Evolutionary conservation across 352 stramenopile genomes (phyloP).

Genomic region (Thalassiosira exigua): DNA sequence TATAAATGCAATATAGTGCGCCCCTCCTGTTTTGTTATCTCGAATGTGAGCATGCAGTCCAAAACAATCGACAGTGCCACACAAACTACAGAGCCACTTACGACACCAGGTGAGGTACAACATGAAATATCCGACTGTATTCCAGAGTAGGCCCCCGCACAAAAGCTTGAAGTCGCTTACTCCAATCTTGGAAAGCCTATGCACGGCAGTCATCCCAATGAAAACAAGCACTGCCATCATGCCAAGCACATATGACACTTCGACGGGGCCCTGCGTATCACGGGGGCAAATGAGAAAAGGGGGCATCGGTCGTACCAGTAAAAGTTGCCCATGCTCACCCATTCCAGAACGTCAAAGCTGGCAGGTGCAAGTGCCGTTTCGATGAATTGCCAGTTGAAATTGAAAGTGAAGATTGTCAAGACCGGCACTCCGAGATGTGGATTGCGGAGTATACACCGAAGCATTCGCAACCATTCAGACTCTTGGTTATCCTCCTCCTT

Average conservation of each 20-base stretch:
- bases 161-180: conserved; percentile 63
- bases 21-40: conserved; percentile 23
- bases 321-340: too few species aligned
- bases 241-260: conserved; percentile 67
- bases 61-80: too few species aligned
- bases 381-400: conserved; percentile 77
- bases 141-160: conserved; percentile 42
- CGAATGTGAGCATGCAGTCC: too few species aligned
- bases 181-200: conserved; percentile 51
- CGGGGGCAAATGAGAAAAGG: too few species aligned
- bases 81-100: conserved; percentile 14
- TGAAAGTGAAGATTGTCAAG: conserved; percentile 71
- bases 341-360: conserved; percentile 61
- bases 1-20: conserved; percentile 41
- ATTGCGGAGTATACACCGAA: conserved; percentile 33
- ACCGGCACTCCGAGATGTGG: conserved; percentile 64
- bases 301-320: too few species aligned
- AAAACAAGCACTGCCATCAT: conserved; percentile 67
- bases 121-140: conserved; percentile 48
- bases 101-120: conserved; percentile 64
- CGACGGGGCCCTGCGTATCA: too few species aligned
- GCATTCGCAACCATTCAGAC: conserved; percentile 38
- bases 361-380: conserved; percentile 73
- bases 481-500: conserved; percentile 14
- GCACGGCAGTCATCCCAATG: conserved; percentile 58